Conservation (phyloP, 495 filamentous ascomycete genomes). For the Penicillium robsamsonii region DNA sequence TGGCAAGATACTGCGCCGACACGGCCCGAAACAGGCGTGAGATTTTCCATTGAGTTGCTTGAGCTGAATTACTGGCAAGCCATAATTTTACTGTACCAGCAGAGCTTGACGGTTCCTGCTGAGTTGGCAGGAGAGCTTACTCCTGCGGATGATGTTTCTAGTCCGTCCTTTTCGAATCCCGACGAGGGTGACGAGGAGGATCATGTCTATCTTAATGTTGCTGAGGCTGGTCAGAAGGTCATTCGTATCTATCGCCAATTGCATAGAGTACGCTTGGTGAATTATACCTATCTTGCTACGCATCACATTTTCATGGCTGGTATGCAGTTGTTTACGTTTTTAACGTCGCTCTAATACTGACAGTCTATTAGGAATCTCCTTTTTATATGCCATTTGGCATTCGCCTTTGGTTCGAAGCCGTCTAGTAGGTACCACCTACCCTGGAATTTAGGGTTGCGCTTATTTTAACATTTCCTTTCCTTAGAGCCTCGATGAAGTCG, state of each 20-base stretch:
- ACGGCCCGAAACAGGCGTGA: conserved; percentile 75
- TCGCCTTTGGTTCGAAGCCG: conserved; percentile 81
- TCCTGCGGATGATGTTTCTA: conserved; percentile 64
- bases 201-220: conserved; percentile 86
- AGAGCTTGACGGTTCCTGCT: conserved; percentile 83
- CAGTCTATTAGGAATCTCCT: conserved; percentile 68
- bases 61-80: conserved; percentile 98
- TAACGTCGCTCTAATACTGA: conserved; percentile 16
- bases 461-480: conserved; percentile 11
- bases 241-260: conserved; percentile 86
- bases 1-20: conserved; percentile 84
- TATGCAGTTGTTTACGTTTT: conserved; percentile 28
- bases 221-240: conserved; percentile 90
- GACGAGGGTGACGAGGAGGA: conserved; percentile 80
- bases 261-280: conserved; percentile 83
- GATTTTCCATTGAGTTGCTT: conserved; percentile 80
- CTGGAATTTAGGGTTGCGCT: background rate
- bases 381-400: conserved; percentile 97
- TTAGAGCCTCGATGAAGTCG: conserved; percentile 89
- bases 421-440: conserved; percentile 57
- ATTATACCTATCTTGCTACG: conserved; percentile 95
- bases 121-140: conserved; percentile 76
- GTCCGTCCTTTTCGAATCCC: conserved; percentile 55
- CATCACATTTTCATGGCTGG: conserved; percentile 97
- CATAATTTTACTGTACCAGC: conserved; percentile 94